phyloP scores from a whole-genome alignment of 148 eudicot species.

The Chenopodium album region DNA sequence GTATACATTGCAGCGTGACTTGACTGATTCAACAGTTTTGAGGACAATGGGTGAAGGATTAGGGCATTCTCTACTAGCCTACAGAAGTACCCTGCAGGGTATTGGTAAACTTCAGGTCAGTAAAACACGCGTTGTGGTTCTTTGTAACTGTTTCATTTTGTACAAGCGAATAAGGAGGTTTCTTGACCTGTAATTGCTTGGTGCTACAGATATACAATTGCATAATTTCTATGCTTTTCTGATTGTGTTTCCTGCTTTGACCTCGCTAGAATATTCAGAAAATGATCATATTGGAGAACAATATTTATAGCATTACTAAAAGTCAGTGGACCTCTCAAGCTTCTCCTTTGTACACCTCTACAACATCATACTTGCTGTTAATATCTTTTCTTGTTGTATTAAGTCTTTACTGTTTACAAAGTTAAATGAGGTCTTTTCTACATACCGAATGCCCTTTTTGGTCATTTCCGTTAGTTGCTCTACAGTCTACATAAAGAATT shows the following conservation, averaged over 20 bases:
- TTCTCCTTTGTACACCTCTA: neutral
- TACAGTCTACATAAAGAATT: neutral
- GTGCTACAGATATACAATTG: neutral
- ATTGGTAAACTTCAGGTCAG: conserved; percentile 85
- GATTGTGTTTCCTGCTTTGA: neutral
- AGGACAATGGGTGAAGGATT: conserved; percentile 88
- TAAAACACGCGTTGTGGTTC: neutral
- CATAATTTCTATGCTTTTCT: neutral
- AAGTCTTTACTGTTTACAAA: neutral
- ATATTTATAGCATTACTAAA: neutral
- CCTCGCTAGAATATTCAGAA: neutral
- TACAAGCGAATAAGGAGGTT: neutral
- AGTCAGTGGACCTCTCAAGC: neutral
- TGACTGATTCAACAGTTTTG: conserved; percentile 95
- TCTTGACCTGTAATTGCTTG: neutral
- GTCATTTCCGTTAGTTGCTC: neutral
- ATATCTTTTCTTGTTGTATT: neutral
- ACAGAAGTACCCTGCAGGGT: conserved; percentile 76
- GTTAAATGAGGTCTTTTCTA: neutral
- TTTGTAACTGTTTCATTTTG: neutral
- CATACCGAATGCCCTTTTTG: neutral
- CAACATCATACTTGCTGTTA: neutral
- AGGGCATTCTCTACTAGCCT: conserved; percentile 84
- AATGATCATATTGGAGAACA: too few relatives aligned
- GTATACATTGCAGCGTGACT: conserved; percentile 65